Evolutionary conservation across 352 stramenopile species (phyloP).

Genomic region (Phytophthora podocarpi): DNA sequence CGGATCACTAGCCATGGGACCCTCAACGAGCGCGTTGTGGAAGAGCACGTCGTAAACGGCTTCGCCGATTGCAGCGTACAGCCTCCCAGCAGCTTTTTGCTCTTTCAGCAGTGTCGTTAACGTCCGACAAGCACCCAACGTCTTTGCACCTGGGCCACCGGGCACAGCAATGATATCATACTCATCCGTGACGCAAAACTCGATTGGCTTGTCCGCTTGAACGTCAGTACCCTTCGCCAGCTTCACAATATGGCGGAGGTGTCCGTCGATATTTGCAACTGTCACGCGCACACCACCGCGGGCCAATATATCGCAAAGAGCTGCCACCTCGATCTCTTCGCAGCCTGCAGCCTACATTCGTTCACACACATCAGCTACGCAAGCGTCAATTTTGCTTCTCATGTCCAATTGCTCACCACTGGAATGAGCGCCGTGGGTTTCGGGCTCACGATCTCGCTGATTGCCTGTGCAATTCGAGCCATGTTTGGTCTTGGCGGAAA

Average conservation of each 20-base stretch:
- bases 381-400: not conserved
- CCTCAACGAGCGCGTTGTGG: constrained; percentile 56
- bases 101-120: constrained; percentile 54
- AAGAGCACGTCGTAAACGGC: constrained; percentile 59
- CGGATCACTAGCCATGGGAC: constrained; percentile 50
- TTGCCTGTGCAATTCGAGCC: constrained; percentile 48
- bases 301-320: constrained; percentile 53
- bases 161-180: constrained; percentile 75
- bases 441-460: constrained; percentile 64
- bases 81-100: constrained; percentile 54
- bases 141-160: constrained; percentile 56
- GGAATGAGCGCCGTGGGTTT: constrained; percentile 69
- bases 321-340: constrained; percentile 74
- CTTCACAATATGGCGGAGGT: constrained; percentile 61
- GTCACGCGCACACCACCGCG: constrained; percentile 70
- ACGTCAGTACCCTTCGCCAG: constrained; percentile 57
- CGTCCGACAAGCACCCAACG: constrained; percentile 44
- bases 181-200: constrained; percentile 57
- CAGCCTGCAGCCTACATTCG: constrained; percentile 45
- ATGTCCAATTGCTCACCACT: constrained; percentile 42
- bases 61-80: constrained; percentile 62
- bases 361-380: not conserved
- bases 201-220: constrained; percentile 68
- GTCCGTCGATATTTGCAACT: constrained; percentile 52
- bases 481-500: constrained; percentile 34